phyloP scores from a whole-genome alignment of 1,139 yeast species.

The Pichia sp. region DNA sequence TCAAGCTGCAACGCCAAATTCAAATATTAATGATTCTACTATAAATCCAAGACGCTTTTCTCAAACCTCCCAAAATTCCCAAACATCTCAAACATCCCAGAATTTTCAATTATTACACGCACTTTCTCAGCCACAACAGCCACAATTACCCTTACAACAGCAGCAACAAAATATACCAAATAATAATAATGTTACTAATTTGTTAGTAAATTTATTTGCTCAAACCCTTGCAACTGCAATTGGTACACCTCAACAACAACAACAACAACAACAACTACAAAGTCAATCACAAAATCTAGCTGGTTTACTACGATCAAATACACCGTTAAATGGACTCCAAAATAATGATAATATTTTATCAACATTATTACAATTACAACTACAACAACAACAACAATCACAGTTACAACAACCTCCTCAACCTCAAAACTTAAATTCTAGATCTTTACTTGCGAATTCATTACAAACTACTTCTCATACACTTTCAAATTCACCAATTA shows the following conservation, averaged over 20 bases:
- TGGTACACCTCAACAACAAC: constrained; percentile 1
- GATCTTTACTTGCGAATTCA: neutral
- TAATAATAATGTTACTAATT: constrained; percentile 2
- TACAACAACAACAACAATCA: constrained; percentile 8
- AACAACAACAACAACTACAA: constrained; percentile 3
- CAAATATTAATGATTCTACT: too few species aligned
- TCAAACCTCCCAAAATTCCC: neutral
- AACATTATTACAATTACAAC: constrained; percentile 8
- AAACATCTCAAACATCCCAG: constrained; percentile 1
- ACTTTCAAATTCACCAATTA: neutral
- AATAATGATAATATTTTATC: neutral
- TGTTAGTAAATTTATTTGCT: constrained; percentile 15
- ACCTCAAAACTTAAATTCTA: constrained; percentile 7
- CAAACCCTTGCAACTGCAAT: constrained; percentile 10
- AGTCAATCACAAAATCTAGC: constrained; percentile 7
- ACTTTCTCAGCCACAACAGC: constrained; percentile 9
- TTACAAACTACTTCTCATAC: neutral
- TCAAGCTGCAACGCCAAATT: constrained; percentile 3
- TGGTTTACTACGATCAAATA: neutral
- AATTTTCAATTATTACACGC: constrained; percentile 2
- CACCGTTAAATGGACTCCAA: neutral
- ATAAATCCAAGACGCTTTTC: neutral
- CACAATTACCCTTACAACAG: neutral
- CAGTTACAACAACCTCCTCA: constrained; percentile 10
- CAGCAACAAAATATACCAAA: constrained; percentile 9